Evolutionary conservation across 129 eudicot genomes (phyloP), one percentile per base, ranked within the genome.

Genomic region (Helichrysum umbraculigerum): DNA sequence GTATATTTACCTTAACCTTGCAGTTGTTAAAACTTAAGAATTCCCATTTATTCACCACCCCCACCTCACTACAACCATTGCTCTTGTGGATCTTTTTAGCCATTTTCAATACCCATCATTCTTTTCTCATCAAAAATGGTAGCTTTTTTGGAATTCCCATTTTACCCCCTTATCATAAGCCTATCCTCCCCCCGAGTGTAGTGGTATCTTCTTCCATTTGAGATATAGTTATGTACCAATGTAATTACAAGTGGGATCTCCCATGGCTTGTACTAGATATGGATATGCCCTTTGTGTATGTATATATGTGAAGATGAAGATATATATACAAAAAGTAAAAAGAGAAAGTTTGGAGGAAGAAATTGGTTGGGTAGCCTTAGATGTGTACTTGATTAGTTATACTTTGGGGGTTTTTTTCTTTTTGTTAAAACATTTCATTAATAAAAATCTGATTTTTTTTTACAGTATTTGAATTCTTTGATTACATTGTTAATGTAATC

Each of bases 11-110:
- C 61, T 73, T 80, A 76, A 73, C 80, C 83, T 81, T 76, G 68
- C 75, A 68, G 77, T 67, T 85, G 30, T 68, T 75, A 78, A 67
- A 76, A 22, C 68, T 76, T 66, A 39, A 52, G 32, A 68, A 54
- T 73, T 88, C 85, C 85, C 71, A 85, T 93, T 90, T 81, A 86
- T 86, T 90, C 86, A 76, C 85, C 86, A 76, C 81, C 88, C 76
- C 79, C 22, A 66, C 66, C 69, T 39, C 51, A 37, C 44, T 21
- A 22, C 70, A 66, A 34, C 79, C 44, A 64, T 78, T 79, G 78
- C 83, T 85, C 81, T 87, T 81, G 25, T 71, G 84, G 81, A 77
- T 77, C 64, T 66, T 66, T 52, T 50, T 28, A 70, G 83, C 88
- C 84, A 47, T 68, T 50, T 81, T 79, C 79, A 67, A 73, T 57